Base-by-base conservation (phyloP, 2,329 filamentous ascomycete species). In the Cyphellophora attinorum region DNA sequence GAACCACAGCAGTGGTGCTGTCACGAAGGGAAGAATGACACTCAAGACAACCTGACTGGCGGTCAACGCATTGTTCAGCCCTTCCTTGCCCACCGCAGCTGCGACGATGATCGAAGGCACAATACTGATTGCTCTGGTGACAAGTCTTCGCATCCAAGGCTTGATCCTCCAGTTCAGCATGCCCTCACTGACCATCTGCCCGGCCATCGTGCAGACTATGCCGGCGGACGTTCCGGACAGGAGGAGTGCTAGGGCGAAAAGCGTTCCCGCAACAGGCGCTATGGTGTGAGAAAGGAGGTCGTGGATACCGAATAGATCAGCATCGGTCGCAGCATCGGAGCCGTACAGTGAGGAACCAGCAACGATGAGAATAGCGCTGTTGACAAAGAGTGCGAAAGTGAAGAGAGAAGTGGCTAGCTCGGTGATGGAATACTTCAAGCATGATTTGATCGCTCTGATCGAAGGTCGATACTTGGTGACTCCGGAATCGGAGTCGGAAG, bases 161-260 rank as follows among this genome's bases (percentile, higher is more conserved):
- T 68, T 68, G 19, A 88, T 58, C 4, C 61, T 74, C 81, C 84
- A 86, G 30, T 76, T 74, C 29, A 93, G 57, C 41, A 85, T 83
- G 5, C 85, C 85, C 55, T 93, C 85, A 42, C 76, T 79, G 14
- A 93, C 80, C 78, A 93, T 91, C 56, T 93, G 85, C 0, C 85
- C 85, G 0, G 85, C 74, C 47, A 93, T 91, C 2, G 86, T 93
- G 61, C 85, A 93, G 18, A 49, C 47, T 21, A 93, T 84, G 5
- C 85, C 85, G 0, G 85, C 85, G 0, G 79, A 84, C 10, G 85
- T 72, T 6, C 85, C 85, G 0, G 81, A 88, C 1, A 93, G 72
- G 0, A 93, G 70, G 1, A 93, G 64, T 0, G 85, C 84, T 2
- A 93, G 65, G 0, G 84, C 84, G 44, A 93, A 93, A n/a, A 93